phyloP scores from a whole-genome alignment of 2,329 filamentous ascomycete species.

The Talaromyces sp. region DNA sequence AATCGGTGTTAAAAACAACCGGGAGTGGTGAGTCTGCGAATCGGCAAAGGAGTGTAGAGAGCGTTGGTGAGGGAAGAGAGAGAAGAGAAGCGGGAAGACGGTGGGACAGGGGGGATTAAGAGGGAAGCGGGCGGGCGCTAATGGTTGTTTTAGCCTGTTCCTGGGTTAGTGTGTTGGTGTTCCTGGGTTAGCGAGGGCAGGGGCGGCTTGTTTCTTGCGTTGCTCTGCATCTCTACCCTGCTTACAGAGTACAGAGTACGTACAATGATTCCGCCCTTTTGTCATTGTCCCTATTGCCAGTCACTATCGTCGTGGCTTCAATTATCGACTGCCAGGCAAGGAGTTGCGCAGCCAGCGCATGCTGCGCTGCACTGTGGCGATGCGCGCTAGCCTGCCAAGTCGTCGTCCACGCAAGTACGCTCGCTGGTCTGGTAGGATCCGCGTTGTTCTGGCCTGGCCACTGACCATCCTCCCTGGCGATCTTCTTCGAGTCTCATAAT shows the following conservation, averaged over 20 bases:
- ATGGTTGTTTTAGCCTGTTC: neutral
- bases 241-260: neutral
- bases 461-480: neutral
- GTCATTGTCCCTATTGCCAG: neutral
- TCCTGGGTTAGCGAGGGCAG: neutral
- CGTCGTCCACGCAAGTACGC: neutral
- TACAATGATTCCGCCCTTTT: neutral
- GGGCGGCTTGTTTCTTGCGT: too few species aligned
- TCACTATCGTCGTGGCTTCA: neutral
- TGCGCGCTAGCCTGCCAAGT: neutral
- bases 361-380: neutral
- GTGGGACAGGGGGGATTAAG: neutral
- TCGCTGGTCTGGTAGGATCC: neutral
- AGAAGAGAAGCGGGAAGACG: slow-evolving; percentile 2
- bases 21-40: slow-evolving; percentile 5
- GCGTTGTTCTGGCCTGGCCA: neutral
- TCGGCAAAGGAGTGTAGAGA: neutral
- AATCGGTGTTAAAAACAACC: slow-evolving; percentile 12
- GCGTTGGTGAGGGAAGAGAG: neutral
- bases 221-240: neutral
- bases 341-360: neutral
- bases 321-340: neutral
- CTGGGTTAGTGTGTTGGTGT: too few species aligned
- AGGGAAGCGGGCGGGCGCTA: neutral
- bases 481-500: too few species aligned